A percentile compares a stretch with the other conserved stretches of the same genome.
phyloP scores from a whole-genome alignment of 2,329 filamentous ascomycete genomes.

The Colletotrichum sp. region DNA sequence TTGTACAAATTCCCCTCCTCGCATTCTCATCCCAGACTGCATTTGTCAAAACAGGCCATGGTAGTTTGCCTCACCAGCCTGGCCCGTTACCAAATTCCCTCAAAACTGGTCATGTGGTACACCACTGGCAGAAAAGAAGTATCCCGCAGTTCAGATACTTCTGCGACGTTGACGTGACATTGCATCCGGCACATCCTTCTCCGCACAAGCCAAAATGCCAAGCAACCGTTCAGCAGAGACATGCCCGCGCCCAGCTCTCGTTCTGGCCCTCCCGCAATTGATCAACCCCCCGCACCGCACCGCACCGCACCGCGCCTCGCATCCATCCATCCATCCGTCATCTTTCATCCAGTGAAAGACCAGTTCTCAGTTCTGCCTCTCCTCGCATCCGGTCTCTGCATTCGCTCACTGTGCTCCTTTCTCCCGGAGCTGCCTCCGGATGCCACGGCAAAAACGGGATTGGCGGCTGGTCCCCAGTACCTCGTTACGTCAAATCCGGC shows the following conservation, averaged over 20 bases:
- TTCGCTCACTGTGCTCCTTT: neutral
- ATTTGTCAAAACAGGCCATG: neutral
- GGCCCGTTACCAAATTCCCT: neutral
- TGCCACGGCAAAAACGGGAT: neutral
- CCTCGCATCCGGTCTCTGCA: neutral
- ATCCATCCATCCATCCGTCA: neutral
- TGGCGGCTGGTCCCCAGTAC: neutral
- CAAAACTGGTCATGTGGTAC: neutral
- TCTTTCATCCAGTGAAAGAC: neutral
- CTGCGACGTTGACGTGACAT: neutral
- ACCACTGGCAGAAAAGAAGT: neutral
- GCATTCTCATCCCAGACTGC: neutral
- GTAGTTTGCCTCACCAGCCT: neutral
- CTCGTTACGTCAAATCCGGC: neutral
- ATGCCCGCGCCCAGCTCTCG: neutral
- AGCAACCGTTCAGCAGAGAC: neutral
- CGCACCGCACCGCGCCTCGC: neutral
- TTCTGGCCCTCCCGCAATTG: neutral
- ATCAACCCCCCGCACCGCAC: neutral
- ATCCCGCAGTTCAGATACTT: neutral
- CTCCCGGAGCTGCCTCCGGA: neutral
- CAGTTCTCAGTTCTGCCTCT: neutral
- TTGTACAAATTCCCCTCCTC: neutral
- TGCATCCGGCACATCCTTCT: neutral
- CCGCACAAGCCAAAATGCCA: neutral